Conservation (phyloP, 2,329 filamentous ascomycete genomes). For the Didymella keratinophila region DNA sequence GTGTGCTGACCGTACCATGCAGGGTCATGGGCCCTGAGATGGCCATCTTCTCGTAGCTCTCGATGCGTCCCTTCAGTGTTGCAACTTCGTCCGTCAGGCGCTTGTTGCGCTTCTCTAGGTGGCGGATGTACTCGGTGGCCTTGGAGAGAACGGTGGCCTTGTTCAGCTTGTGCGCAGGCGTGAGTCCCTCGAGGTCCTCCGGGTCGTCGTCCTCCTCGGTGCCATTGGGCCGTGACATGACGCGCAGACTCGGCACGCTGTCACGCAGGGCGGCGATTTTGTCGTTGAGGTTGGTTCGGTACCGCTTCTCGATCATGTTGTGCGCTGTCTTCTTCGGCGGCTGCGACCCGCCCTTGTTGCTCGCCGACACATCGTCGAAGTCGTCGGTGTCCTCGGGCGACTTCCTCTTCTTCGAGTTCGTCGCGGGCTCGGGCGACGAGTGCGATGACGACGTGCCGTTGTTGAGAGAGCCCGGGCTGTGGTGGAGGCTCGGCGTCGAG, state of each 20-base stretch:
- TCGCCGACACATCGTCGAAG: constrained; percentile 62
- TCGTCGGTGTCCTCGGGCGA: constrained; percentile 63
- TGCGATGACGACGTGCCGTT: constrained; percentile 58
- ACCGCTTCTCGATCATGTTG: constrained; percentile 98
- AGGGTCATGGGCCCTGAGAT: constrained; percentile 58
- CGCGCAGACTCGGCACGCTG: constrained; percentile 87
- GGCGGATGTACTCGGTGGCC: constrained; percentile 93
- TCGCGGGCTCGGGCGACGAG: constrained; percentile 67
- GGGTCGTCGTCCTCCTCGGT: constrained; percentile 82
- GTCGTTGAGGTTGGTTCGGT: constrained; percentile 94
- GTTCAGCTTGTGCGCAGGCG: constrained; percentile 90
- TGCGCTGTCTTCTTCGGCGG: constrained; percentile 89
- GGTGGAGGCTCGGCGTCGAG: constrained; percentile 48
- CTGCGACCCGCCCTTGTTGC: constrained; percentile 63
- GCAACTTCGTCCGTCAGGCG: constrained; percentile 82
- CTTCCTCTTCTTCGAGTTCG: constrained; percentile 49
- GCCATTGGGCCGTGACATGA: constrained; percentile 69
- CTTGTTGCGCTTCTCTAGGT: constrained; percentile 89
- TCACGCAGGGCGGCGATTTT: constrained; percentile 93
- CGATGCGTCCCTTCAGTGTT: constrained; percentile 77
- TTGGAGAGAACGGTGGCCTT: constrained; percentile 97
- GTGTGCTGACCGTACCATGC: constrained; percentile 42
- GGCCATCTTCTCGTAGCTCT: constrained; percentile 73
- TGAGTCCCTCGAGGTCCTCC: constrained; percentile 73
- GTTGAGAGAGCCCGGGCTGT: constrained; percentile 48